Evolutionary conservation across 1,139 yeast species (phyloP).

Genomic region (Saccharomycopsis hybrid): DNA sequence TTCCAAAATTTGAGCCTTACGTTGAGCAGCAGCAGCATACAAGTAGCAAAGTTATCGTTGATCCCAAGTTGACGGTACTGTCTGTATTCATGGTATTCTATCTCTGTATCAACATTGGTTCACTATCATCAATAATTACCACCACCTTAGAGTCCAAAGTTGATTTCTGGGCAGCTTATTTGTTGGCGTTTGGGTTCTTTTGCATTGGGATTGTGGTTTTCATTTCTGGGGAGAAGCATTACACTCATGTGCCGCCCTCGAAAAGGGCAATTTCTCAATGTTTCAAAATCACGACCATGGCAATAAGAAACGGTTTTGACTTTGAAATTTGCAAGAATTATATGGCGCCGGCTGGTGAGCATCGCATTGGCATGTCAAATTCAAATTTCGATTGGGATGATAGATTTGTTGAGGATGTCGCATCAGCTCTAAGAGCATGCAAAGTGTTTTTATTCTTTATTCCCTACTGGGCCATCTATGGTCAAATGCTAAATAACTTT

Average conservation of each 20-base stretch:
- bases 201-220: slow-evolving; percentile 53
- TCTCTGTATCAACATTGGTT: slow-evolving; percentile 62
- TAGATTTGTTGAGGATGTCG: slow-evolving; percentile 56
- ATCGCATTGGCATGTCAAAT: no score
- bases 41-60: slow-evolving; percentile 52
- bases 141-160: slow-evolving; percentile 50
- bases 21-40: slow-evolving; percentile 25
- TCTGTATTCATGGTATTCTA: slow-evolving; percentile 59
- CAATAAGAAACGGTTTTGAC: slow-evolving; percentile 27
- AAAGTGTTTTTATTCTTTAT: slow-evolving; percentile 58
- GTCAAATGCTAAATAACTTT: slow-evolving; percentile 61
- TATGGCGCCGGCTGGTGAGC: no score
- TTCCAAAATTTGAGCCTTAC: slow-evolving; percentile 32
- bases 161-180: slow-evolving; percentile 75
- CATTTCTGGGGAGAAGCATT: slow-evolving; percentile 48
- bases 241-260: slow-evolving; percentile 55
- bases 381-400: slow-evolving; percentile 39
- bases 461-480: slow-evolving; percentile 61
- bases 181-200: slow-evolving; percentile 63
- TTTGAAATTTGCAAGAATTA: no score
- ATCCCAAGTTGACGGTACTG: slow-evolving; percentile 55
- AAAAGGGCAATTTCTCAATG: slow-evolving; percentile 57
- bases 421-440: slow-evolving; percentile 53
- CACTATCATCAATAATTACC: slow-evolving; percentile 58
- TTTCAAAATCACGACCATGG: slow-evolving; percentile 43